Evolutionary conservation across 2,329 filamentous ascomycete species (phyloP), one percentile per base, ranked within the genome.

Genomic region (Fonsecaea pedrosoi): DNA sequence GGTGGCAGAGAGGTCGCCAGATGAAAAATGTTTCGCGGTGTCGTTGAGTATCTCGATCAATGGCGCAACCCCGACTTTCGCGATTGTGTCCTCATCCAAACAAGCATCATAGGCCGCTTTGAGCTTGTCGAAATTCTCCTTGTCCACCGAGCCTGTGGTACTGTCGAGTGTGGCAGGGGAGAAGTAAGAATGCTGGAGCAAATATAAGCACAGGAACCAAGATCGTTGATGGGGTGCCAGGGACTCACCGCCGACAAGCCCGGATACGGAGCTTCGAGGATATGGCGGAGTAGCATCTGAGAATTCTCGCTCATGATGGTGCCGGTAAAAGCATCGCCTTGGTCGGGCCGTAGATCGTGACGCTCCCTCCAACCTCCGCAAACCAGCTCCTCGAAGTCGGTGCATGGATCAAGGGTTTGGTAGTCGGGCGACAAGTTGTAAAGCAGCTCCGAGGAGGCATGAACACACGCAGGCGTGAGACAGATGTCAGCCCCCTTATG

Each of bases 311-410:
- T 79, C 85, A 91, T 87, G 67, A 87, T 82, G 1, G 83, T 86
- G 30, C 84, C 84, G 2, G 88, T 86, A 67, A 88, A 89, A 38
- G 83, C 83, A 71, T 84, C 83, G 38, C 85, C 83, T 69, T 88
- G 85, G 73, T 91, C 89, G 3, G 86, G 79, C 2, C 89, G 85
- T 65, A 91, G 83, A 72, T 90, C 88, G 77, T 91, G 85, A 9
- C 80, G 82, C 25, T 86, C 81, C 60, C 84, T 81, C 85, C 89
- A 92, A 10, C 89, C 89, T 63, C 87, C 88, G 72, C 89, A 91
- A 21, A 87, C 87, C 64, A 88, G 83, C 74, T 88, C 81, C 67
- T 90, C 87, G 67, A 92, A 92, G 73, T 91, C 78, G n/a, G 82
- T 84, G 72, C 90, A 92, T 1, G 90, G 86, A 74, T 92, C 88